Base-by-base conservation (phyloP, 2,329 filamentous ascomycete genomes). In the Alternaria postmessia region DNA sequence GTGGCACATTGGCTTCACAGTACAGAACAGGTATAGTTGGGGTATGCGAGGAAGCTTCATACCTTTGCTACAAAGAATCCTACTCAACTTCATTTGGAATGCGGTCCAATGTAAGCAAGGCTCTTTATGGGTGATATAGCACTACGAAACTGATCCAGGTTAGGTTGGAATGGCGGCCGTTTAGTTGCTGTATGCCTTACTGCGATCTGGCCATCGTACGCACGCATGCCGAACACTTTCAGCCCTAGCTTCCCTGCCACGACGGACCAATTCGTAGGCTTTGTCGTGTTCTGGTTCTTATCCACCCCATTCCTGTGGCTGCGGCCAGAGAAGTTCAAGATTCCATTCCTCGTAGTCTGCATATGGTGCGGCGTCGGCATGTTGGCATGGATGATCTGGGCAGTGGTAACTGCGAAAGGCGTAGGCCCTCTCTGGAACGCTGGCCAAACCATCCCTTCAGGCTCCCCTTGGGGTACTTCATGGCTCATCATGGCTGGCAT, bases 41-140 rank as follows among this genome's bases (percentile, higher is more conserved):
- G 83, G 83, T 4, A 68, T 84, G 70, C 75, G 80, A 30, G 83
- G 78, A 2, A 82, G 80, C 46, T 85, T 84, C 53, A 81, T 85
- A 32, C 82, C 83, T 0, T 70, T 84, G 16, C 61, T 81, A 7
- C 82, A 84, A 65, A 78, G 83, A 3, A 79, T 82, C 18, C 49
- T 85, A 49, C 75, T 85, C 8, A 84, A 84, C 64, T 84, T 85
- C 55, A 83, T 85, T 44, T 85, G 83, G 83, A 81, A 79, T 38
- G 80, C 81, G 5, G 73, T 83, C 0, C 82, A 84, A 62, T 83
- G 79, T 81, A 77, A 26, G 74, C 79, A 7, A 9, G 14, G 4
- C n/a, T 3, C 11, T 14, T n/a, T 5, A 3, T 4, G 32, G 8
- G 4, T 3, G 3, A 46, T n/a, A 7, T 16, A 6, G 4, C 34